Conservation (phyloP, 176 grass and related monocot species). For the Avena atlantica region DNA sequence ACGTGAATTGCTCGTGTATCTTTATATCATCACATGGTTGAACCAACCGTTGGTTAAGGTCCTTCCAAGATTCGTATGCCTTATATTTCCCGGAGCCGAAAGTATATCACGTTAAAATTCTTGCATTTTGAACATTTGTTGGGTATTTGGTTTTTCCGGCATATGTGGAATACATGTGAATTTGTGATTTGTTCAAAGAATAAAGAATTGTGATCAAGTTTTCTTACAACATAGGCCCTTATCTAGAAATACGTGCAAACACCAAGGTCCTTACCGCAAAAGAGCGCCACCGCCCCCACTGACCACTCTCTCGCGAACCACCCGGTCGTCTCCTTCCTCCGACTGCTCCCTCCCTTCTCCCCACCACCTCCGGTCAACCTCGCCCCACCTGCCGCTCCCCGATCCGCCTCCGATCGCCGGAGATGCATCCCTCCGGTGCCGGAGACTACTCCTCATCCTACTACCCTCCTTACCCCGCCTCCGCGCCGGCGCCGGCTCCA, state of each 20-base stretch:
- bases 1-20: too few species aligned
- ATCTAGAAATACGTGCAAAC: neutral
- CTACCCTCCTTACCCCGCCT: constrained; percentile 58
- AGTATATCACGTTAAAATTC: too few species aligned
- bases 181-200: too few species aligned
- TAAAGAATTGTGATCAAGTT: too few species aligned
- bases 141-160: too few species aligned
- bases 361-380: neutral
- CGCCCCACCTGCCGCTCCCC: constrained; percentile 30
- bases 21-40: too few species aligned
- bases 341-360: neutral
- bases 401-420: constrained; percentile 31
- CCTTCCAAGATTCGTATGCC: too few species aligned
- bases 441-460: constrained; percentile 51
- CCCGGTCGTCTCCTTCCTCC: constrained; percentile 1
- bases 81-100: too few species aligned
- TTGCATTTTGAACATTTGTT: too few species aligned
- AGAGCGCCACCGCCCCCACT: neutral
- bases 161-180: too few species aligned
- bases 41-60: too few species aligned
- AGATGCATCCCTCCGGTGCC: constrained; percentile 59
- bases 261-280: neutral
- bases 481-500: constrained; percentile 3
- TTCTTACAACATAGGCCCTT: too few species aligned
- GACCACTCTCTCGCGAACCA: neutral